Percentiles rank a stretch among this genome's conserved stretches.
Conservation (phyloP, 2,329 filamentous ascomycete species). For the Exophiala dermatitidis region DNA sequence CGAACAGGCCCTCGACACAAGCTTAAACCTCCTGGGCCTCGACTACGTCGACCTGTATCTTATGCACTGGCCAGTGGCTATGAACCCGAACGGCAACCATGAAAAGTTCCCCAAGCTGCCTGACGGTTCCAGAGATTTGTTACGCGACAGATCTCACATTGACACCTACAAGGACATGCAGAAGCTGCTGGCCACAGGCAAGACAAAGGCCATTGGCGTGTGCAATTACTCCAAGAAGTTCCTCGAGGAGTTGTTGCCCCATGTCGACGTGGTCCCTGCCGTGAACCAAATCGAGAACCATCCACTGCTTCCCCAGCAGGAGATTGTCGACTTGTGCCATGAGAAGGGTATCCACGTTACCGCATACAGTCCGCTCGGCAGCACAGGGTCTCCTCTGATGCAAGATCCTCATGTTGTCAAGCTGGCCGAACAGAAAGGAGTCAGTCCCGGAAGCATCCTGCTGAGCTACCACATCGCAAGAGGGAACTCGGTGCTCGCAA, state of each 20-base stretch:
- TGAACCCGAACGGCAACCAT: slow-evolving; percentile 42
- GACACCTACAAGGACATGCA: slow-evolving; percentile 47
- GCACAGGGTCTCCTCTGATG: slow-evolving; percentile 41
- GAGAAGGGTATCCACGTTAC: slow-evolving; percentile 47
- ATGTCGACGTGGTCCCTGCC: slow-evolving; percentile 41
- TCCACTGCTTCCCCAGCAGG: slow-evolving; percentile 47
- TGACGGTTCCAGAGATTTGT: slow-evolving; percentile 41
- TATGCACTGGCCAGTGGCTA: slow-evolving; percentile 59
- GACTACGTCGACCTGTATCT: slow-evolving; percentile 66
- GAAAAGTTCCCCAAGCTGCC: slow-evolving; percentile 37
- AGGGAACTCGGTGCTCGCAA: slow-evolving; percentile 28
- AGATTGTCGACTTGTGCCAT: slow-evolving; percentile 45
- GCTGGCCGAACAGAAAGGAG: slow-evolving; percentile 36
- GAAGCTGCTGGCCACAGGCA: slow-evolving; percentile 36
- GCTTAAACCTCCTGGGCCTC: slow-evolving; percentile 55
- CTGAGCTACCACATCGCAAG: slow-evolving; percentile 38
- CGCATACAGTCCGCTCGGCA: slow-evolving; percentile 51
- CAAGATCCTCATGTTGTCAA: slow-evolving; percentile 37
- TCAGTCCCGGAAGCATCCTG: slow-evolving; percentile 36
- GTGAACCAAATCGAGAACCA: slow-evolving; percentile 49
- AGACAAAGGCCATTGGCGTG: slow-evolving; percentile 47
- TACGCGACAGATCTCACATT: slow-evolving; percentile 34
- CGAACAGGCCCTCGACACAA: slow-evolving; percentile 52
- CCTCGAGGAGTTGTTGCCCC: slow-evolving; percentile 43
- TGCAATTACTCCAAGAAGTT: slow-evolving; percentile 47